phyloP scores from a whole-genome alignment of 257 asterid genomes.

The Solanum virginianum region DNA sequence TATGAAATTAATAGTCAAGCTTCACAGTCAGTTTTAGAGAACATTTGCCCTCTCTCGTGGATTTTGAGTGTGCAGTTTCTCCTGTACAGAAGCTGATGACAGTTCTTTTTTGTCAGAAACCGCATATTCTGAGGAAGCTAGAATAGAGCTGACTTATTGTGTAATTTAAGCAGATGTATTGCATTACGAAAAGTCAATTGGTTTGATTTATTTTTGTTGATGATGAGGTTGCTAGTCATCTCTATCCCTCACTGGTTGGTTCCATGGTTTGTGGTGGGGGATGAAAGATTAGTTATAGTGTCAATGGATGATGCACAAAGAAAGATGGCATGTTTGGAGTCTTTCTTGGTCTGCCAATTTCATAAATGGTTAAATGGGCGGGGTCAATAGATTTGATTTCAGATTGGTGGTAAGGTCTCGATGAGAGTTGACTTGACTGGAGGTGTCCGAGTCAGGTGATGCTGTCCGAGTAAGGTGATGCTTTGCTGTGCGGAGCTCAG shows the following conservation, averaged over 20 bases:
- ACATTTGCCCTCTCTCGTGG: not conserved
- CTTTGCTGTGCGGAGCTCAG: not conserved
- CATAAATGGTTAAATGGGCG: not conserved
- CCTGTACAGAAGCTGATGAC: not conserved
- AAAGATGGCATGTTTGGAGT: not conserved
- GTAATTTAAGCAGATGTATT: not conserved
- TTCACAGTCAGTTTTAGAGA: not conserved
- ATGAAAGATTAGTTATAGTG: not conserved
- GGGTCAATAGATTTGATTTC: not conserved
- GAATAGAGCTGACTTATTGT: not conserved
- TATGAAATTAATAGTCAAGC: not conserved
- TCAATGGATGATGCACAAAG: not conserved
- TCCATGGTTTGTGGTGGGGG: not conserved
- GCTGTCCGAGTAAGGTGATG: not conserved
- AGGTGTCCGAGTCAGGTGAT: not conserved
- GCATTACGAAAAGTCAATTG: not conserved
- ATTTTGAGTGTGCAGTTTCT: not conserved
- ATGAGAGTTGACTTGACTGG: not conserved
- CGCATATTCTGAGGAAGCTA: not conserved
- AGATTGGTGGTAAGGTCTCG: not conserved
- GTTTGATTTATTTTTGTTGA: not conserved
- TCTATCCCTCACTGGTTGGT: not conserved
- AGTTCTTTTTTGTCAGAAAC: not conserved
- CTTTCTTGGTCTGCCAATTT: not conserved
- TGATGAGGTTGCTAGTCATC: not conserved